phyloP scores from a whole-genome alignment of 139 green algal species.

The Micractinium conductrix region DNA sequence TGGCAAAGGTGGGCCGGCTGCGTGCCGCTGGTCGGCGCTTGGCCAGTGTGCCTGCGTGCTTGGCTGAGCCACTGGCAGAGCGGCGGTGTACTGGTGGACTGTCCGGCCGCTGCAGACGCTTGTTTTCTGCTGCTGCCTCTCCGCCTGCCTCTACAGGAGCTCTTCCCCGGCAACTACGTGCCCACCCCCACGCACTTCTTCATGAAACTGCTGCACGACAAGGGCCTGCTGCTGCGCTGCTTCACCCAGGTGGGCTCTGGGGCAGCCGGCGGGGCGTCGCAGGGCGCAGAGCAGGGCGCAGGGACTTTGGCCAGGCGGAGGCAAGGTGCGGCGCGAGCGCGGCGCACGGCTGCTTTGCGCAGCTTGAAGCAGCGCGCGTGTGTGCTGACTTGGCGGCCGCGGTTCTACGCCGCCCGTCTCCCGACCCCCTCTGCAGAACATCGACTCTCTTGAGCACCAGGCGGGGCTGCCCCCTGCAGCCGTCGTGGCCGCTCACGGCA shows the following conservation, averaged over 20 bases:
- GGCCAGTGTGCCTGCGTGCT: neutral
- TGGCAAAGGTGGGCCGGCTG: slow-evolving; percentile 59
- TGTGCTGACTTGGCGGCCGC: too few species aligned
- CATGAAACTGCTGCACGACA: slow-evolving; percentile 84
- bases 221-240: slow-evolving; percentile 79
- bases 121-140: neutral
- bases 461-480: slow-evolving; percentile 64
- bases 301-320: neutral
- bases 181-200: slow-evolving; percentile 86
- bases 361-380: too few species aligned
- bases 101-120: too few species aligned
- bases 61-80: too few species aligned
- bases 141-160: slow-evolving; percentile 44
- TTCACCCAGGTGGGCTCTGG: slow-evolving; percentile 62
- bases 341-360: neutral
- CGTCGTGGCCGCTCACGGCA: slow-evolving; percentile 88
- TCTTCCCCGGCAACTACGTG: slow-evolving; percentile 73
- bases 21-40: too few species aligned
- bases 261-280: too few species aligned
- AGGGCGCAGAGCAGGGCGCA: too few species aligned
- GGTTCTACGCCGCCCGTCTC: neutral
- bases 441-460: slow-evolving; percentile 77
- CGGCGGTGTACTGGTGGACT: neutral
- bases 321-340: neutral
- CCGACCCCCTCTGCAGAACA: slow-evolving; percentile 72